These are phyloP conservation scores for Cercospora sp. DNA, from an alignment of 2,329 filamentous ascomycete genomes.

Conservation along the genomic window DNA sequence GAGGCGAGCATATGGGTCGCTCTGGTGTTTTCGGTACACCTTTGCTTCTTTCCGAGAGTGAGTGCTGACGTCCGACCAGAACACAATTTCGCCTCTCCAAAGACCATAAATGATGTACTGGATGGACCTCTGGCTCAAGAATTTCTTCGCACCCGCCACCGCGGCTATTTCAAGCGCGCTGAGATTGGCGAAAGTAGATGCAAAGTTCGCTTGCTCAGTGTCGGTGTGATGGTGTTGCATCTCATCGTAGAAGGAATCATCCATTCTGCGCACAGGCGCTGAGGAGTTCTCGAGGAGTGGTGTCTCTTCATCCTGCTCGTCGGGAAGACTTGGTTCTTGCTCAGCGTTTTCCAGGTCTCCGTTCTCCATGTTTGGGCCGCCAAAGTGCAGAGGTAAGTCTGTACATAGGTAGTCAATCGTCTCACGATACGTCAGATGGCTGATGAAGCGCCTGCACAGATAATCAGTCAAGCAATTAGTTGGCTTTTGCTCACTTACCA, in stretches of 20 bases:
- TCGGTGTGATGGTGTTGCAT: slow-evolving; percentile 20
- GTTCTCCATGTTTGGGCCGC: slow-evolving; percentile 9
- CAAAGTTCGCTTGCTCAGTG: slow-evolving; percentile 38
- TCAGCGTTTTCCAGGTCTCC: slow-evolving; percentile 25
- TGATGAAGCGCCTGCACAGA: slow-evolving; percentile 61
- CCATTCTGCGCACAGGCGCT: slow-evolving; percentile 14
- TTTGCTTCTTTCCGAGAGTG: slow-evolving; percentile 73
- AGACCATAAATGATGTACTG: slow-evolving; percentile 82
- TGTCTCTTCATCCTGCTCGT: slow-evolving; percentile 28
- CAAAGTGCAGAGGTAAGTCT: slow-evolving; percentile 53
- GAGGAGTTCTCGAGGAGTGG: slow-evolving; percentile 25
- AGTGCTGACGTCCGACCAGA: slow-evolving; percentile 78
- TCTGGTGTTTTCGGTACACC: slow-evolving; percentile 66
- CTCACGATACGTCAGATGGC: slow-evolving; percentile 68
- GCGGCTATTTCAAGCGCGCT: slow-evolving; percentile 87
- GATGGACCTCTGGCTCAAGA: slow-evolving; percentile 75
- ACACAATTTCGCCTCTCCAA: slow-evolving; percentile 83
- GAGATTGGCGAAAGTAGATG: slow-evolving; percentile 71
- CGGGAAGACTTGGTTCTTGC: slow-evolving; percentile 1
- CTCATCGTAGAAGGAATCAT: slow-evolving; percentile 33
- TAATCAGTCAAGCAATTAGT: not conserved
- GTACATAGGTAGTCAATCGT: slow-evolving; percentile 73
- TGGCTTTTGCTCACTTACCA: slow-evolving; percentile 44
- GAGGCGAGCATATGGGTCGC: slow-evolving; percentile 73
- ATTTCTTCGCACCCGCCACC: slow-evolving; percentile 78